Conservation (phyloP, 257 asterid species). For the Jasminum sambac region DNA sequence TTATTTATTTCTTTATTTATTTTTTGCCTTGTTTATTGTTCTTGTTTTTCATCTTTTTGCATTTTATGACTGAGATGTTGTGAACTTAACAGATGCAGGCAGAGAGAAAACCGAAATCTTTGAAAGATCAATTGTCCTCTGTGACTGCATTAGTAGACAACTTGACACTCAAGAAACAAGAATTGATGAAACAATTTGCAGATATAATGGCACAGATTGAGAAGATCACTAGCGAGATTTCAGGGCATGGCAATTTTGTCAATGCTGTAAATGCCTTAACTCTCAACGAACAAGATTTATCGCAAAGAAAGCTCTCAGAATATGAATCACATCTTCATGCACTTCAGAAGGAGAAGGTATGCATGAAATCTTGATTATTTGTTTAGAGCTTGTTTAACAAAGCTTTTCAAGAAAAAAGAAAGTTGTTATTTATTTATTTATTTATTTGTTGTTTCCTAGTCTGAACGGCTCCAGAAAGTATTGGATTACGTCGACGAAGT, state of each 20-base stretch:
- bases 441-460: conserved; percentile 30
- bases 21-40: neutral
- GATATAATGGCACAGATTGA: conserved; percentile 81
- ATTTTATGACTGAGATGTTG: conserved; percentile 13
- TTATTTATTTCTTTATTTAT: conserved; percentile 9
- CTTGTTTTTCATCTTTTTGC: neutral
- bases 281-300: conserved; percentile 73
- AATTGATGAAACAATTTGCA: conserved; percentile 70
- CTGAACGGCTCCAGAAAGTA: conserved; percentile 79
- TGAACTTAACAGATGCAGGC: conserved; percentile 46
- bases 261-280: conserved; percentile 42
- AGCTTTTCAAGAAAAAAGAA: no score
- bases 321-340: conserved; percentile 70
- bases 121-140: conserved; percentile 76
- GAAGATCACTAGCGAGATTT: conserved; percentile 73
- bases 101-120: conserved; percentile 53
- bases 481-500: conserved; percentile 79
- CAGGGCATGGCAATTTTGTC: conserved; percentile 55
- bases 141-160: conserved; percentile 75
- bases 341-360: conserved; percentile 91
- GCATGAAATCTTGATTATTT: neutral
- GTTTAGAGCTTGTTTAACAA: no score
- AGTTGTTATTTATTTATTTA: no score
- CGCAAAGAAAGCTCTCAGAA: conserved; percentile 76
- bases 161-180: conserved; percentile 69